These are phyloP conservation scores for Dipodascopsis uninucleata DNA, from an alignment of 805 yeast genomes.

Conservation along the genomic window DNA sequence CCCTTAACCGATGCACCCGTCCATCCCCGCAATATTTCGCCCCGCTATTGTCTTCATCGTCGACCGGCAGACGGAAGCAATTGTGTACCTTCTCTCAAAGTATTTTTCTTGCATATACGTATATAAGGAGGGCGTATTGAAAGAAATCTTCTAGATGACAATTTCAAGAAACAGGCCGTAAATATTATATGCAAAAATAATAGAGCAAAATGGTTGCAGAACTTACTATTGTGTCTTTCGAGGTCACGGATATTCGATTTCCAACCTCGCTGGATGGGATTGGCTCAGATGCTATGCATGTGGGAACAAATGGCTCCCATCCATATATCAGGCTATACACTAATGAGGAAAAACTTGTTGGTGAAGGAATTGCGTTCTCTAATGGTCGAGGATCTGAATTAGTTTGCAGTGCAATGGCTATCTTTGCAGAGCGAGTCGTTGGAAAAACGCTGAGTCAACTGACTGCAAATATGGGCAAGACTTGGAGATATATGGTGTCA, in stretches of 20 bases:
- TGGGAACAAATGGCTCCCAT: background rate
- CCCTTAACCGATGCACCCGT: too few relatives aligned
- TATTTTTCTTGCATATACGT: too few relatives aligned
- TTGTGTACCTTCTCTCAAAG: too few relatives aligned
- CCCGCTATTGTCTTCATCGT: too few relatives aligned
- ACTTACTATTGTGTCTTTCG: constrained; percentile 33
- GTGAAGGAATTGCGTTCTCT: constrained; percentile 45
- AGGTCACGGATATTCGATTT: constrained; percentile 31
- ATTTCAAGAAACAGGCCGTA: too few relatives aligned
- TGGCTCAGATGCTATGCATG: constrained; percentile 42
- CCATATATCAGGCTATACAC: constrained; percentile 24
- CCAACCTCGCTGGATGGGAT: constrained; percentile 39
- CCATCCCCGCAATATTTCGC: too few relatives aligned
- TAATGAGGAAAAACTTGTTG: constrained; percentile 36
- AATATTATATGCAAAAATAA: too few relatives aligned
- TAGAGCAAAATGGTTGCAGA: too few relatives aligned
- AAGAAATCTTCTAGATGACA: too few relatives aligned
- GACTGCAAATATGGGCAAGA: constrained; percentile 40
- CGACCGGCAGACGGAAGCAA: too few relatives aligned
- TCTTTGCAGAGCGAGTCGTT: constrained; percentile 39
- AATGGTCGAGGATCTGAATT: constrained; percentile 42
- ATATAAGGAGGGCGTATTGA: too few relatives aligned
- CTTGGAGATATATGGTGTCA: constrained; percentile 42
- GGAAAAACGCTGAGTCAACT: constrained; percentile 38
- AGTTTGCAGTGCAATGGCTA: constrained; percentile 39